Percentiles rank a stretch among this genome's conserved stretches.
phyloP scores from a whole-genome alignment of 2,329 filamentous ascomycete species.

The Microcera coccophila region DNA sequence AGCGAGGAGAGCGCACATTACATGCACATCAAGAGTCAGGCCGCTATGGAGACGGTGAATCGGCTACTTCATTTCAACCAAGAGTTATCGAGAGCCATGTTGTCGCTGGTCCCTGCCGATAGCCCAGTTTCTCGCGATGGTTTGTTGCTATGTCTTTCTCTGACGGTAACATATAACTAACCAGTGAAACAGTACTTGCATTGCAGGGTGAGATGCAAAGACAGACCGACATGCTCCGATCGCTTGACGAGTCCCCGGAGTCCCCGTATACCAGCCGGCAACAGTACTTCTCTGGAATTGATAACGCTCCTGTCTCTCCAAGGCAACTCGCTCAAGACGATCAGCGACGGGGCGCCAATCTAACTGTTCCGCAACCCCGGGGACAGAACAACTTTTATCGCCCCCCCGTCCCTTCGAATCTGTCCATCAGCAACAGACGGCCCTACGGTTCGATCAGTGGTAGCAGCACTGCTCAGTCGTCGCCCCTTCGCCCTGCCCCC shows the following conservation, averaged over 20 bases:
- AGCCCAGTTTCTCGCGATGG: conserved; percentile 77
- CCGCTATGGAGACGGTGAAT: conserved; percentile 74
- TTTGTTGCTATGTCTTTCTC: conserved; percentile 43
- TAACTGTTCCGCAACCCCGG: conserved; percentile 58
- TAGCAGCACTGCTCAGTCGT: conserved; percentile 59
- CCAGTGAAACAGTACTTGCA: conserved; percentile 43
- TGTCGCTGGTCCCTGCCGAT: conserved; percentile 71
- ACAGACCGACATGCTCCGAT: conserved; percentile 54
- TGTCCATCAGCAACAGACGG: conserved; percentile 70
- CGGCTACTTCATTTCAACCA: conserved; percentile 73
- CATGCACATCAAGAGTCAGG: conserved; percentile 76
- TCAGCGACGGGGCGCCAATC: conserved; percentile 66
- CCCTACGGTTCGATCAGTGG: conserved; percentile 86
- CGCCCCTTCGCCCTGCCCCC: conserved; percentile 65
- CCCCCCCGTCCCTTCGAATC: conserved; percentile 74
- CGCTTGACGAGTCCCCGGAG: conserved; percentile 64
- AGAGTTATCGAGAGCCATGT: conserved; percentile 72
- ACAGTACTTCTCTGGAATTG: conserved; percentile 63
- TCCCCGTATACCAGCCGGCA: conserved; percentile 63
- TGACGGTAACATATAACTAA: conserved; percentile 39
- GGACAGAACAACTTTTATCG: conserved; percentile 64
- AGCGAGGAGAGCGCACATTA: conserved; percentile 79
- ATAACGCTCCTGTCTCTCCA: conserved; percentile 79
- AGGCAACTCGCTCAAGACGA: conserved; percentile 85
- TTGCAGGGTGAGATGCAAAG: conserved; percentile 59